Evolutionary conservation across 23 red algal genomes (phyloP), one percentile per base, ranked within the genome.

Genomic region (Chondrus crispus): DNA sequence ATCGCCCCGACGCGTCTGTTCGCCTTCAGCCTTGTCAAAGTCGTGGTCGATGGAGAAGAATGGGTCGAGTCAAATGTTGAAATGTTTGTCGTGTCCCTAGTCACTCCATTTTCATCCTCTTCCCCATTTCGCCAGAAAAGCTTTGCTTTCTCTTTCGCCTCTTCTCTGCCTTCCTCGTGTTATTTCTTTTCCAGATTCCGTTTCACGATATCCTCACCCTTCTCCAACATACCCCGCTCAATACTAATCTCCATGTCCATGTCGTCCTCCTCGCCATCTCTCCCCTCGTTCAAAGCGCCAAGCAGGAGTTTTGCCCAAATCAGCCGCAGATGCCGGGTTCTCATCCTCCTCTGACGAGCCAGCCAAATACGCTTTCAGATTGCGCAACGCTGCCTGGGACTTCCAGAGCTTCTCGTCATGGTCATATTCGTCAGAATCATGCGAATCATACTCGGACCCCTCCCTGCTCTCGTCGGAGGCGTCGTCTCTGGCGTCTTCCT

Each of bases 311-410:
- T 72, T 83, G 29, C 88, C 68, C n/a, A 37, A 40, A 28, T 77
- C 85, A 40, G 57, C 9, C n/a, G 57, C 28, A 1, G 37, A 28
- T 51, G 51, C 68, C 8, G 28, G 28, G 5, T 48, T 74, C 1
- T 81, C 73, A 38, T 90, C 90, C 32, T 93, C 88, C 66, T 88
- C 81, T 8, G 82, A 79, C 11, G 83, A 95, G 10, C 42, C 69
- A 5, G 96, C 96, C 28, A 98, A 36, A 79, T 98, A 98, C 5
- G 96, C 91, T 64, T 77, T 93, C 10, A 98, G 83, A 86, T 98
- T 91, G 52, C 96, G 93, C 10, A 92, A 44, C 2, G 72, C 93
- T 1, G 51, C 57, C 20, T 93, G 71, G 76, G 79, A 63, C 9
- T 33, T 62, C 74, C 60, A 64, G 51, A 58, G 57, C 55, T 42